Evolutionary conservation across 1,139 yeast species (phyloP).

Genomic region (Waltiozyma solani): DNA sequence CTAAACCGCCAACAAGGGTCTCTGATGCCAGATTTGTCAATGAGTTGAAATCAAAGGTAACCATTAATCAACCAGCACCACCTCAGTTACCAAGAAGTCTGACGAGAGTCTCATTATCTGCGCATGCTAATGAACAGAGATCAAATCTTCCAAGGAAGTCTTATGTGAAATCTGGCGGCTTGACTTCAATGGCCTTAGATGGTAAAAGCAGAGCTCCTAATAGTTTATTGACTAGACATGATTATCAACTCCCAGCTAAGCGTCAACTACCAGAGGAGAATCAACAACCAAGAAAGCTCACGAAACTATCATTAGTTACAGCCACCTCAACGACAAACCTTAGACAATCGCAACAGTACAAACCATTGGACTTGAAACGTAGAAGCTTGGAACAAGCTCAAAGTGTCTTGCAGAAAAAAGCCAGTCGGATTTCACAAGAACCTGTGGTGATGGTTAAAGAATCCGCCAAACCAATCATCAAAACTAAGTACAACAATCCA

Average conservation of each 20-base stretch:
- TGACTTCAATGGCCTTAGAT: constrained; percentile 14
- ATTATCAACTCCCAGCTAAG: not conserved
- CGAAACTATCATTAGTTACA: not conserved
- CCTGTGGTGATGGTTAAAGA: too few relatives aligned
- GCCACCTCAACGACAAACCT: not conserved
- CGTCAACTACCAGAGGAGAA: constrained; percentile 1
- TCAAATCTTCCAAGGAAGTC: constrained; percentile 10
- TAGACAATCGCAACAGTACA: not conserved
- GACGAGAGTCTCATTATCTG: constrained; percentile 16
- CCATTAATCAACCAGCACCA: not conserved
- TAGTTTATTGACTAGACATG: not conserved
- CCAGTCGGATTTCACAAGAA: not conserved
- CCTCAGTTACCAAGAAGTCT: constrained; percentile 6
- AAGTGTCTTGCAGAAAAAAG: not conserved
- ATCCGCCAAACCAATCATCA: too few relatives aligned
- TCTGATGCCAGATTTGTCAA: not conserved
- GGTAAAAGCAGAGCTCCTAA: constrained; percentile 10
- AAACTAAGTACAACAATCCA: not conserved
- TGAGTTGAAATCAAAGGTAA: not conserved
- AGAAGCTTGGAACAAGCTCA: not conserved
- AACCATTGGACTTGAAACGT: not conserved
- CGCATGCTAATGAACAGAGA: constrained; percentile 7
- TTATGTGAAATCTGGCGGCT: constrained; percentile 11
- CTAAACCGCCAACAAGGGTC: not conserved
- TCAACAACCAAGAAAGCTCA: not conserved